These are phyloP conservation scores for Chlorella sp. DNA, from an alignment of 139 green algal species.

Conservation along the genomic window DNA sequence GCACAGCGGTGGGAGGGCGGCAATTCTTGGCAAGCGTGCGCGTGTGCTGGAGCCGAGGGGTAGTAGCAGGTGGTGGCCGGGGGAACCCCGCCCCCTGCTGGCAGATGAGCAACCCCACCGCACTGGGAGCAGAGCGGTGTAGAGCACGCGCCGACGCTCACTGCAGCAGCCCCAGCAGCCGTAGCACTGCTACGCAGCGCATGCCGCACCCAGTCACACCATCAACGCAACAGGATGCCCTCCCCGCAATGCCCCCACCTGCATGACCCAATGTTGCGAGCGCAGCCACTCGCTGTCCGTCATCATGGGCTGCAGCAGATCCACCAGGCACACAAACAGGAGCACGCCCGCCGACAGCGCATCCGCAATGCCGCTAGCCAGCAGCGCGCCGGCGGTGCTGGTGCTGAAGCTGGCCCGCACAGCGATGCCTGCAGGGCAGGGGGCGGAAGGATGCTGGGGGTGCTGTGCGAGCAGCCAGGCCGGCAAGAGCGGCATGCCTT, in stretches of 20 bases:
- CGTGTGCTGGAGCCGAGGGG: too few species aligned
- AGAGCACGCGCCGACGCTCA: too few species aligned
- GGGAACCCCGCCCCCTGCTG: too few species aligned
- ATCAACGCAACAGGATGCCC: not conserved
- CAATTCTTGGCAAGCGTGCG: too few species aligned
- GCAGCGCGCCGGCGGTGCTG: constrained; percentile 29
- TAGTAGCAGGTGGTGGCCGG: too few species aligned
- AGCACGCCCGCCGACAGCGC: constrained; percentile 69
- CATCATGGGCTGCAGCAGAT: constrained; percentile 60
- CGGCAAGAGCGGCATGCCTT: too few species aligned
- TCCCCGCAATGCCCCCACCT: not conserved
- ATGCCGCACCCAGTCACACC: not conserved
- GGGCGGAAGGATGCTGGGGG: not conserved
- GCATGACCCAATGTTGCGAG: not conserved
- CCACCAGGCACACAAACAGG: constrained; percentile 70
- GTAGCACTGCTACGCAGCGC: not conserved
- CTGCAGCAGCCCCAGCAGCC: too few species aligned
- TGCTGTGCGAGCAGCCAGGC: too few species aligned
- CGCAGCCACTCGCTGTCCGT: constrained; percentile 7
- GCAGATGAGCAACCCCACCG: too few species aligned
- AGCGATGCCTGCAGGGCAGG: constrained; percentile 44
- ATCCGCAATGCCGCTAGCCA: constrained; percentile 67
- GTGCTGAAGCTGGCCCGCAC: constrained; percentile 54
- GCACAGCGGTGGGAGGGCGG: too few species aligned
- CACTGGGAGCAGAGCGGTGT: too few species aligned